Conservation (phyloP, 768 basidiomycete genomes). For the Termitomyces sp. region DNA sequence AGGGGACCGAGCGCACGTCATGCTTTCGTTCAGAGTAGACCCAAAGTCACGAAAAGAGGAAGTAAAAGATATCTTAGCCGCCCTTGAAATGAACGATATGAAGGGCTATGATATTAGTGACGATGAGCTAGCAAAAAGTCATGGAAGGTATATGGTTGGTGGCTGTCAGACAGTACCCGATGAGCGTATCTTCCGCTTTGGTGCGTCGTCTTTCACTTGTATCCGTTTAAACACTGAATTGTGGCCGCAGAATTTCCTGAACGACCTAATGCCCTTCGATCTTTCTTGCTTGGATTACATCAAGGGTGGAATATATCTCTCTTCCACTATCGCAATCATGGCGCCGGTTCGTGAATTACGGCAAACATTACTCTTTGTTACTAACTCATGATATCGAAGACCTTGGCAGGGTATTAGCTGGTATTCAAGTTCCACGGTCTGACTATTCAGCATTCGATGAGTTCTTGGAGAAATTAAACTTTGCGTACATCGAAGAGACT, state of each 20-base stretch:
- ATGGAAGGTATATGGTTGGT: constrained; percentile 92
- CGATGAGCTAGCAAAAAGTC: constrained; percentile 93
- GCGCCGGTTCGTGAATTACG: constrained; percentile 65
- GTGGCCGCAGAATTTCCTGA: constrained; percentile 83
- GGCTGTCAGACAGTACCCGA: constrained; percentile 72
- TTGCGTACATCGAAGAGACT: constrained; percentile 91
- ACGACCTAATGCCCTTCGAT: constrained; percentile 83
- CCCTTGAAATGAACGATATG: constrained; percentile 69
- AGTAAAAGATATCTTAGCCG: constrained; percentile 55
- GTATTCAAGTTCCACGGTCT: constrained; percentile 79
- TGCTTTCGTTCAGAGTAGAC: constrained; percentile 85
- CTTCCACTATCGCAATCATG: constrained; percentile 98
- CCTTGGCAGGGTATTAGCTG: constrained; percentile 88
- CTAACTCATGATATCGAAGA: constrained; percentile 40
- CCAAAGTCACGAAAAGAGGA: constrained; percentile 54
- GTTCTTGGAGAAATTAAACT: constrained; percentile 77
- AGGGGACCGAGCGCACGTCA: constrained; percentile 71
- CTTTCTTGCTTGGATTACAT: constrained; percentile 81
- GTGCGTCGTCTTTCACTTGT: constrained; percentile 38
- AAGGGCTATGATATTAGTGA: constrained; percentile 87
- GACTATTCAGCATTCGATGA: constrained; percentile 64
- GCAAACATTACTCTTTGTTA: neutral
- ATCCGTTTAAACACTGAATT: neutral
- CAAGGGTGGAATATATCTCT: constrained; percentile 91
- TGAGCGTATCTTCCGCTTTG: constrained; percentile 91